Base-by-base conservation (phyloP, 140 eudicot species). In the Senecio squalidus region DNA sequence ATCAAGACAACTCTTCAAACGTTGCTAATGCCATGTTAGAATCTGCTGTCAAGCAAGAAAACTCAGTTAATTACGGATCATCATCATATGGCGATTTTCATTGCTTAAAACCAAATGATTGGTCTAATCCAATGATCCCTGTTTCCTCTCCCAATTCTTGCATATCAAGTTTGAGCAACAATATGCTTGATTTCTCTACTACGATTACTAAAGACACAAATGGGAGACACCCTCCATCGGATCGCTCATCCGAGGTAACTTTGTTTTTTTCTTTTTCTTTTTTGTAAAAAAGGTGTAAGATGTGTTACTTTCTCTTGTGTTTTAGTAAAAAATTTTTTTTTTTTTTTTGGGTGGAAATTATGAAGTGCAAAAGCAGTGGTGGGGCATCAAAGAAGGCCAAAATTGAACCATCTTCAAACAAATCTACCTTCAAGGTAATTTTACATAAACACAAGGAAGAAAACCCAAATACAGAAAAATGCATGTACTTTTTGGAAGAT, bases 281-380 rank as follows among this genome's bases (percentile, higher is more conserved):
- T 38, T n/a, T n/a, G n/a, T n/a, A n/a, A n/a, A n/a, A n/a, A n/a
- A n/a, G n/a, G n/a, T n/a, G n/a, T n/a, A n/a, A n/a, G n/a, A n/a
- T n/a, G n/a, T n/a, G n/a, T n/a, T n/a, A n/a, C n/a, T n/a, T n/a
- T n/a, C n/a, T n/a, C n/a, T n/a, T n/a, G n/a, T n/a, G n/a, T n/a
- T n/a, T n/a, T n/a, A n/a, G n/a, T n/a, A n/a, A n/a, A 31, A 6
- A 4, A 31, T 10, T 73, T 39, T 63, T 1, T 22, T 55, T 27
- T 22, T 21, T 9, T 62, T 43, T 56, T 0, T 16, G 9, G 5
- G 0, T 9, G 5, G 17, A 56, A 18, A 34, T 20, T 33, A 8
- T 71, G 71, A 62, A 90, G 97, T 83, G 90, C 74, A 80, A 85
- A 66, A 90, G 95, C 83, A 76, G 80, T 30, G 95, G 95, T 72